Percentiles rank a stretch among this genome's conserved stretches.
Evolutionary conservation across 768 basidiomycete species (phyloP).

Genomic region (Cantharellus anzutake): DNA sequence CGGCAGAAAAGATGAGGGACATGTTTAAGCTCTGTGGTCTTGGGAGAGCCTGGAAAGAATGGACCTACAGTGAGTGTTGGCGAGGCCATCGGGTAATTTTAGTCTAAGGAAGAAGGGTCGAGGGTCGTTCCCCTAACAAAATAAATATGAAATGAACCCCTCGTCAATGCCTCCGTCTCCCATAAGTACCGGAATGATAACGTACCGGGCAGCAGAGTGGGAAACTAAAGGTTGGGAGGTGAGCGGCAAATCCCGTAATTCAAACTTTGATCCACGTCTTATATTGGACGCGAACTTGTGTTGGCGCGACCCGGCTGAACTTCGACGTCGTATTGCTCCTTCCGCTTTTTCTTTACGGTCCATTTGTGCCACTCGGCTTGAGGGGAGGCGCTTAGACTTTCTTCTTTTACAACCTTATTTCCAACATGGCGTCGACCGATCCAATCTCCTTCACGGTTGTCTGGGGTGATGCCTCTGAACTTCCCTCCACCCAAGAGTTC

Average conservation of each 20-base stretch:
- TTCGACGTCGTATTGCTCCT: too few species aligned
- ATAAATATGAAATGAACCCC: too few species aligned
- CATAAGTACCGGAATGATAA: too few species aligned
- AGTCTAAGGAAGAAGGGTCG: neutral
- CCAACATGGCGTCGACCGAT: conserved; percentile 6
- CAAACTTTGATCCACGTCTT: too few species aligned
- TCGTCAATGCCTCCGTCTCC: too few species aligned
- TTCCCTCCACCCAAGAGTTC: conserved; percentile 66
- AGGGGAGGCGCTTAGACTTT: neutral
- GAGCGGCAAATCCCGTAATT: too few species aligned
- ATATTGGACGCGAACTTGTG: too few species aligned
- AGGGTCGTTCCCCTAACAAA: too few species aligned
- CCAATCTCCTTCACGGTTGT: conserved; percentile 60
- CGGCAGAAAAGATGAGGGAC: neutral
- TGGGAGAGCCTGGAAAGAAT: neutral
- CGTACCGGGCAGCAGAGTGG: too few species aligned
- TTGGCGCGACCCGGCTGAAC: too few species aligned
- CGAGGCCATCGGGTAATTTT: neutral
- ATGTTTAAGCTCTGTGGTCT: neutral
- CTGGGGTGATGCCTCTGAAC: conserved; percentile 46
- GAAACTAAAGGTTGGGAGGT: too few species aligned
- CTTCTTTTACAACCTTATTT: neutral
- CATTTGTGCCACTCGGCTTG: neutral
- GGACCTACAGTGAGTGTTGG: neutral
- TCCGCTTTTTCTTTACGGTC: neutral